Conservation (phyloP, 2,329 filamentous ascomycete species). For the Aspergillus felis region DNA sequence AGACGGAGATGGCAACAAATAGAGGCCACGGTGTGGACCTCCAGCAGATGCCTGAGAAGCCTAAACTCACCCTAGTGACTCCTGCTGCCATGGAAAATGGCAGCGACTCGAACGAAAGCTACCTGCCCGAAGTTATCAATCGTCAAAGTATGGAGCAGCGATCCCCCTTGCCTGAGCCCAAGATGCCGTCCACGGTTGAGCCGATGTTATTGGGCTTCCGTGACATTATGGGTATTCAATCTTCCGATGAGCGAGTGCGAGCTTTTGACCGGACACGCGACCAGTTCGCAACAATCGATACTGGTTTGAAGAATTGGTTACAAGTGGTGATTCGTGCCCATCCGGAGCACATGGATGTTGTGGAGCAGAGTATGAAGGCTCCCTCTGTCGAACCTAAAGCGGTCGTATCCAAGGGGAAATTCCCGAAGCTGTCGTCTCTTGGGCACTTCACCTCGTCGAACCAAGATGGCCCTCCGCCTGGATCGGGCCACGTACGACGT, state of each 20-base stretch:
- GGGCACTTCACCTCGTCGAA: conserved; percentile 27
- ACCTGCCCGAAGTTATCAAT: conserved; percentile 11
- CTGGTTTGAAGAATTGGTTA: conserved; percentile 66
- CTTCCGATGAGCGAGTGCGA: conserved; percentile 64
- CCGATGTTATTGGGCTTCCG: conserved; percentile 59
- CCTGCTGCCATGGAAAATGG: conserved; percentile 16
- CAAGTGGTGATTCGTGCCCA: conserved; percentile 46
- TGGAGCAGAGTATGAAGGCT: conserved; percentile 33
- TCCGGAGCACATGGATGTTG: conserved; percentile 51
- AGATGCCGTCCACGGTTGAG: conserved; percentile 16
- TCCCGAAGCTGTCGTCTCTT: conserved; percentile 39
- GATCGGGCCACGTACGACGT: conserved; percentile 31
- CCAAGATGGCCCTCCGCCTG: conserved; percentile 29
- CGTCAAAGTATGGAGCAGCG: conserved; percentile 9
- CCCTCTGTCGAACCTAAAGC: conserved; percentile 26
- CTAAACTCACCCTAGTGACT: conserved; percentile 29
- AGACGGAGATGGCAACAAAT: conserved; percentile 6
- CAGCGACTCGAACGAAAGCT: conserved; percentile 12
- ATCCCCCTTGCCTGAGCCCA: conserved; percentile 8
- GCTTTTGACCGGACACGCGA: conserved; percentile 69
- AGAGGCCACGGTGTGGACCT: conserved; percentile 4
- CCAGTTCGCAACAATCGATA: conserved; percentile 68
- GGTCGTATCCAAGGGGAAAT: conserved; percentile 34
- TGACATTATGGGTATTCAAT: conserved; percentile 70
- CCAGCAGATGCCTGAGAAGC: conserved; percentile 19